These are phyloP conservation scores for Cyclotella atomus DNA, from an alignment of 108 stramenopile species.

Conservation along the genomic window DNA sequence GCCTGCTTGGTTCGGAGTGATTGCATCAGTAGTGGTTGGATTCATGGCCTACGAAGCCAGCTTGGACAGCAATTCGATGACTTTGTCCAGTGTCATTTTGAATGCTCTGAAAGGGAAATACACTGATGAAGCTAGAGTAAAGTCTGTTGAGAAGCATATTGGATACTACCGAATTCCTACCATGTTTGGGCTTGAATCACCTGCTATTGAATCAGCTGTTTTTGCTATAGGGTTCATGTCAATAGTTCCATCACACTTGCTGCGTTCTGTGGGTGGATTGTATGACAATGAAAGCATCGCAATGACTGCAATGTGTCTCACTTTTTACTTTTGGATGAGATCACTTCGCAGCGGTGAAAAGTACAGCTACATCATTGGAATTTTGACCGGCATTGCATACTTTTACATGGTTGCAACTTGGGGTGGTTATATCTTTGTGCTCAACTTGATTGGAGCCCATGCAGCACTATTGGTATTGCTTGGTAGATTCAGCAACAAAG, in stretches of 20 bases:
- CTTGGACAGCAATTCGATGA: slow-evolving; percentile 63
- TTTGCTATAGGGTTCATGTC: slow-evolving; percentile 92
- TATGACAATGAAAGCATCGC: slow-evolving; percentile 98
- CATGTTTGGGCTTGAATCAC: slow-evolving; percentile 41
- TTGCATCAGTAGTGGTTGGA: slow-evolving; percentile 72
- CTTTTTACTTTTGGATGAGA: slow-evolving; percentile 95
- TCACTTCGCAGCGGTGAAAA: slow-evolving; percentile 64
- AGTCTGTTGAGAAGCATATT: background rate
- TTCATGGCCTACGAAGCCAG: slow-evolving; percentile 80
- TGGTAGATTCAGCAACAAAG: slow-evolving; percentile 85
- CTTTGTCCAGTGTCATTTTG: slow-evolving; percentile 45
- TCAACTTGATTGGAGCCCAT: slow-evolving; percentile 96
- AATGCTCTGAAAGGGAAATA: slow-evolving; percentile 52
- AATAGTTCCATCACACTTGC: slow-evolving; percentile 94
- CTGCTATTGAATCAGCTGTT: slow-evolving; percentile 76
- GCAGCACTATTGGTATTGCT: slow-evolving; percentile 81
- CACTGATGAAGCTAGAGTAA: background rate
- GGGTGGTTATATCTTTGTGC: slow-evolving; percentile 98
- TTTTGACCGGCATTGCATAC: slow-evolving; percentile 81
- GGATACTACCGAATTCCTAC: slow-evolving; percentile 6
- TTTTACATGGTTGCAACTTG: slow-evolving; percentile 91
- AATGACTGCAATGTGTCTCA: slow-evolving; percentile 90
- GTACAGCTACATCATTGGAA: slow-evolving; percentile 58
- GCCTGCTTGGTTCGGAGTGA: slow-evolving; percentile 91
- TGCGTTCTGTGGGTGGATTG: slow-evolving; percentile 95